Conservation (phyloP, 2,329 filamentous ascomycete genomes). For the Cordyceps farinosa region DNA sequence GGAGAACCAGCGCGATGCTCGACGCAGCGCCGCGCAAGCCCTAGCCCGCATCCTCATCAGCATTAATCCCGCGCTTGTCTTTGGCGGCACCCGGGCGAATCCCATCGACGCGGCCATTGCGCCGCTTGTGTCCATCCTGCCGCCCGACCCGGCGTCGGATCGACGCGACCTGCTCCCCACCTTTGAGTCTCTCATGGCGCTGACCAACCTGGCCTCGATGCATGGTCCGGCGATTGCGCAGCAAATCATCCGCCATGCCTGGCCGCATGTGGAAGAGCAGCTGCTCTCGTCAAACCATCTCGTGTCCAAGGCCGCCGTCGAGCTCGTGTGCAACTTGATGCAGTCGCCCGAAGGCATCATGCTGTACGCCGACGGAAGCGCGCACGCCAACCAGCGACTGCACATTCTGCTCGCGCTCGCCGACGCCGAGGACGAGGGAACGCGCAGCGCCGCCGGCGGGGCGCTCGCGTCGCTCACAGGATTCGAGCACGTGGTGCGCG, state of each 20-base stretch:
- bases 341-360: slow-evolving; percentile 63
- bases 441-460: slow-evolving; percentile 79
- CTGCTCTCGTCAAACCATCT: slow-evolving; percentile 71
- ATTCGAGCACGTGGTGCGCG: slow-evolving; percentile 70
- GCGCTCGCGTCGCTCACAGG: slow-evolving; percentile 80
- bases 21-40: slow-evolving; percentile 69
- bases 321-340: slow-evolving; percentile 88
- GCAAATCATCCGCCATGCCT: slow-evolving; percentile 69
- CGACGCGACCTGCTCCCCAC: slow-evolving; percentile 78
- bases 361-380: slow-evolving; percentile 64
- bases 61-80: slow-evolving; percentile 78
- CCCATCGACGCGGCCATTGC: slow-evolving; percentile 77
- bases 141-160: slow-evolving; percentile 58
- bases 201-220: slow-evolving; percentile 88
- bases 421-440: slow-evolving; percentile 77
- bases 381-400: slow-evolving; percentile 67
- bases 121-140: slow-evolving; percentile 72
- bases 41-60: slow-evolving; percentile 83
- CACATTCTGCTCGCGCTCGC: slow-evolving; percentile 84
- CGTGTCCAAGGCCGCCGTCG: slow-evolving; percentile 78
- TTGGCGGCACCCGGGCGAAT: slow-evolving; percentile 70
- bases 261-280: slow-evolving; percentile 76
- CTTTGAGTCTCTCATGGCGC: slow-evolving; percentile 85
- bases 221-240: slow-evolving; percentile 63
- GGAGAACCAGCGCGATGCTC: slow-evolving; percentile 41